phyloP scores from a whole-genome alignment of 768 basidiomycete species.

The Psilocybe tampanensis region DNA sequence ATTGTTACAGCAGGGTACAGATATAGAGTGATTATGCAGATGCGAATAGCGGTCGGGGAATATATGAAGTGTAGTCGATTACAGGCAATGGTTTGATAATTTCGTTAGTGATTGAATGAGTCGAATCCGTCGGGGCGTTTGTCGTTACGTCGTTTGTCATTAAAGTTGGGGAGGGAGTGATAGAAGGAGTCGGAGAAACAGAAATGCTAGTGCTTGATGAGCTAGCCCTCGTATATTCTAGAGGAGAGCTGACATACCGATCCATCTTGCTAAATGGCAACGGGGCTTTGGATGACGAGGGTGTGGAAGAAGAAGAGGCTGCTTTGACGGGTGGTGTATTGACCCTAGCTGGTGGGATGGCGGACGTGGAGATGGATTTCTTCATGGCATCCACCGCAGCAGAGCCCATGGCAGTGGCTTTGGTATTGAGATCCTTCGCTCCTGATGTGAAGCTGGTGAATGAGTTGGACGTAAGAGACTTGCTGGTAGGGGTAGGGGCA shows the following conservation, averaged over 20 bases:
- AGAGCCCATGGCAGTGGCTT: conserved; percentile 34
- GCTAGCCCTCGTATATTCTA: conserved; percentile 45
- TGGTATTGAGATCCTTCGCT: conserved; percentile 41
- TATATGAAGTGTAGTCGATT: conserved; percentile 51
- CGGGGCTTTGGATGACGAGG: conserved; percentile 22
- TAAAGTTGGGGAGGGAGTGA: conserved; percentile 7
- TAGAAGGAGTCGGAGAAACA: conserved; percentile 20
- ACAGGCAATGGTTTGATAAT: conserved; percentile 39
- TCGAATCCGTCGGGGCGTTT: background rate
- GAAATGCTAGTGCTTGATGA: conserved; percentile 66
- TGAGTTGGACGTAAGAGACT: conserved; percentile 15
- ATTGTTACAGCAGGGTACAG: conserved; percentile 15
- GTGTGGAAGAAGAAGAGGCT: conserved; percentile 5
- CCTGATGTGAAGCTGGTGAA: conserved; percentile 39
- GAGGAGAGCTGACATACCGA: conserved; percentile 55
- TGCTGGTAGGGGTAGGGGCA: conserved; percentile 17
- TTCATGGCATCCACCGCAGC: conserved; percentile 33
- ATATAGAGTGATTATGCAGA: conserved; percentile 49
- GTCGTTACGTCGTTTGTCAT: background rate
- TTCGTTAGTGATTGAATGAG: conserved; percentile 7
- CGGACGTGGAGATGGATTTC: conserved; percentile 33
- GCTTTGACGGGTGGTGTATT: background rate
- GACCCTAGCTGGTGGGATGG: conserved; percentile 19
- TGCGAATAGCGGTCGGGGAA: conserved; percentile 70
- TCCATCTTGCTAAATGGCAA: conserved; percentile 53